Base-by-base conservation (phyloP, 1,139 yeast genomes). In the Lodderomyces jiufengensis region DNA sequence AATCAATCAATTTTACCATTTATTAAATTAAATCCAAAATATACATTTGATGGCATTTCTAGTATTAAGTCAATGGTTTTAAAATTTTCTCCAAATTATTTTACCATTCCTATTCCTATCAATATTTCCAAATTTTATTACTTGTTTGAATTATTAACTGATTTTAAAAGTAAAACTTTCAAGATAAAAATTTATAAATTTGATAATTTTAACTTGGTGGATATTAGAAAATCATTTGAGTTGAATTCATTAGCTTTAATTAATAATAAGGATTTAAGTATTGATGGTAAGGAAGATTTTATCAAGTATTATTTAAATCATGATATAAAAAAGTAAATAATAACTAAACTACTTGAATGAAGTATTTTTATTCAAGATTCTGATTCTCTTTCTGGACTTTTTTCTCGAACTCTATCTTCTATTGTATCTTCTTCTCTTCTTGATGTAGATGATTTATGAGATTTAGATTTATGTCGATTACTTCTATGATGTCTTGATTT, bases 1-100 rank as follows among this genome's bases (percentile, higher is more conserved):
- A 83, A 83, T 39, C 76, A 74, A 45, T 69, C 80, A 0, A 52
- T 79, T 0, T 59, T 79, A 38, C 80, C 81, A 11, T 75, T 77
- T 43, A 47, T 50, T 6, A 33, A 37, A 10, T 41, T 49, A 35
- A 43, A 44, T 27, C 29, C 50, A 9, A 43, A 45, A 15, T 52
- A 48, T 34, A 36, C 45, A 5, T 41, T 55, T 27, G 48, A 46
- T n/a, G 38, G 42, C 0, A 29, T 31, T 9, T 56, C 57, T 44
- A 54, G 52, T 15, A 48, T 73, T 34, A 76, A 70, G 45, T 61
- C 76, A 0, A 41, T 76, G 25, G 66, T 72, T 21, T 45, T 77
- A 36, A 73, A 70, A 43, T 43, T 69, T 21, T 52, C 55, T 30
- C 76, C 76, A 10, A 49, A 31, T 29, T 51, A 53, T 42, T 56